Evolutionary conservation across 768 basidiomycete species (phyloP), one percentile per base, ranked within the genome.

Genomic region (Serpula lacrymans): DNA sequence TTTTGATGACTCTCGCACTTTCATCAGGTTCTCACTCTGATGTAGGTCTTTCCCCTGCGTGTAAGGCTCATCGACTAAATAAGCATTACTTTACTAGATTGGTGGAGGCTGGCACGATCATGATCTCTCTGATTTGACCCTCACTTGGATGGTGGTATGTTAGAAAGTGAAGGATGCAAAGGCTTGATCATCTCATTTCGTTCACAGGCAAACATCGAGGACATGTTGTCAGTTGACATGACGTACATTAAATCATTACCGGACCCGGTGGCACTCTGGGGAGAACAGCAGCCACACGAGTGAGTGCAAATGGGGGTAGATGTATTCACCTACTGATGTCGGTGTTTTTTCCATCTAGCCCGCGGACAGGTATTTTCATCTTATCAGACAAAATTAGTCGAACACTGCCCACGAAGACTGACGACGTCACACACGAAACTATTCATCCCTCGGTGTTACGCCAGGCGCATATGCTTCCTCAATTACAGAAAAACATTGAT

Each of bases 71-170:
- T 18, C 20, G 27, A 8, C 45, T 40, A 23, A 22, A 25, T 48
- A 16, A 43, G 17, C 1, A 12, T 31, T 35, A 5, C 4, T 8
- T 27, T 28, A 18, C 36, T 46, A 86, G 84, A 72, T 82, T 33
- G 84, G 84, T 12, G 85, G 85, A 20, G 84, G 85, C 27, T 87
- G 77, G 58, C 54, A 68, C 21, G 67, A 76, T 31, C 84, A 84
- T 54, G 85, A 88, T 49, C 57, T 88, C 21, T 71, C 84, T 0
- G 82, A 85, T 51, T 31, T 86, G 18, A 71, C 78, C 11, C 62
- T 88, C 36, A 59, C 62, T 30, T 83, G 81, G 82, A 82, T 84
- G 78, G 69, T 68, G 39, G 80, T 82, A 50, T 25, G 74, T 67
- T n/a, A 4, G 29, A 20, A 20, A 34, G 35, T 29, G 31, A 16